phyloP scores from a whole-genome alignment of 441 rosid genomes.

The Adansonia madagascariensis region DNA sequence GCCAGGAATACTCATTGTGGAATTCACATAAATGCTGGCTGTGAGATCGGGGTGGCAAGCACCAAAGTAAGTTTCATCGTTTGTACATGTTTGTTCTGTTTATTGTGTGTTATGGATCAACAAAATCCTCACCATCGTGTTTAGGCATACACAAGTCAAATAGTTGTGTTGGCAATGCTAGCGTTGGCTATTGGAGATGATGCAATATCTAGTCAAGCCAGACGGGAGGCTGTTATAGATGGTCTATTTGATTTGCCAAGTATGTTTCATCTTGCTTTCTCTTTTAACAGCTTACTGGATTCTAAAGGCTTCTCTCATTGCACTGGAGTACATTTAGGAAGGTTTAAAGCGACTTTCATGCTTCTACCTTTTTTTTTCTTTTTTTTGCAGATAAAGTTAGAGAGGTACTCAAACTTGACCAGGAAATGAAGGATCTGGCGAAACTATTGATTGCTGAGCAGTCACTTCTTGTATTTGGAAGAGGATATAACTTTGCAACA shows the following conservation, averaged over 20 bases:
- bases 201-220: slow-evolving; percentile 65
- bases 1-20: slow-evolving; percentile 94
- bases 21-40: slow-evolving; percentile 92
- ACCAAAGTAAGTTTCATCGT: slow-evolving; percentile 62
- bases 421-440: slow-evolving; percentile 87
- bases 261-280: slow-evolving; percentile 35
- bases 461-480: slow-evolving; percentile 90
- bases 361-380: not conserved
- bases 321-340: slow-evolving; percentile 8
- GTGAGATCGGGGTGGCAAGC: slow-evolving; percentile 97
- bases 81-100: slow-evolving; percentile 6
- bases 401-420: slow-evolving; percentile 86
- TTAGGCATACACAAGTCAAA: slow-evolving; percentile 98
- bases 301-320: not conserved
- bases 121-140: slow-evolving; percentile 6
- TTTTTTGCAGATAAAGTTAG: slow-evolving; percentile 67
- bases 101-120: slow-evolving; percentile 22
- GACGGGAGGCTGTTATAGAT: slow-evolving; percentile 81
- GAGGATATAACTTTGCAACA: slow-evolving; percentile 94
- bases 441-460: slow-evolving; percentile 72
- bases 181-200: slow-evolving; percentile 91
- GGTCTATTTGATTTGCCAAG: slow-evolving; percentile 81
- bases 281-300: slow-evolving; percentile 10
- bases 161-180: slow-evolving; percentile 94
- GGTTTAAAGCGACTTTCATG: not conserved